Percentiles rank a stretch among this genome's conserved stretches.
These are phyloP conservation scores for Ceratocystis colombiana DNA, from an alignment of 2,329 filamentous ascomycete species.

Conservation along the genomic window DNA sequence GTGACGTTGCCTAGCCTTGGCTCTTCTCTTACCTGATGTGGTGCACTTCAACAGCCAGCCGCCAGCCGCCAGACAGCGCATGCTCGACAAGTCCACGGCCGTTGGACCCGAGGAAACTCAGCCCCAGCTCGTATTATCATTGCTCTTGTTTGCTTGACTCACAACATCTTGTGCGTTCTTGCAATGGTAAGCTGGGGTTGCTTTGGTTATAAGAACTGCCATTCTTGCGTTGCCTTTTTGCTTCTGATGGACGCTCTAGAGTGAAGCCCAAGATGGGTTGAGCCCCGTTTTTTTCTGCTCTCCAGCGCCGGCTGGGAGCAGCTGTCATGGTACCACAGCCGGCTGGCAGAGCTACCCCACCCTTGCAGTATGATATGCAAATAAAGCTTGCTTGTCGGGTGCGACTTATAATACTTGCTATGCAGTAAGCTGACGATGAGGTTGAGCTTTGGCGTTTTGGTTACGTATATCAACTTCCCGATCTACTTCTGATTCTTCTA, in stretches of 20 bases:
- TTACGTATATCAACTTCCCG: not conserved
- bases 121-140: no score
- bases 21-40: no score
- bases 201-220: not conserved
- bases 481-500: not conserved
- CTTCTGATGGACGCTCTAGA: not conserved
- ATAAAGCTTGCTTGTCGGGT: not conserved
- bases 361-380: not conserved
- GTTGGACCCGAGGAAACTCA: no score
- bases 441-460: no score
- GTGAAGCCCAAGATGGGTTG: not conserved
- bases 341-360: slow-evolving; percentile 9
- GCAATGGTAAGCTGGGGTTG: not conserved
- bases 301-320: not conserved
- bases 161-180: no score
- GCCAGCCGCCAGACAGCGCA: no score
- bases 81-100: no score
- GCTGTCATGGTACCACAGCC: not conserved
- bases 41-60: no score
- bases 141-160: no score
- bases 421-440: no score
- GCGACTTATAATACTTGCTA: no score
- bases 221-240: not conserved
- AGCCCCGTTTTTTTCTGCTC: not conserved
- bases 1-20: no score